Percentiles rank a stretch among this genome's conserved stretches.
Evolutionary conservation across 2,329 filamentous ascomycete species (phyloP).

Genomic region (Penicillium hordei): DNA sequence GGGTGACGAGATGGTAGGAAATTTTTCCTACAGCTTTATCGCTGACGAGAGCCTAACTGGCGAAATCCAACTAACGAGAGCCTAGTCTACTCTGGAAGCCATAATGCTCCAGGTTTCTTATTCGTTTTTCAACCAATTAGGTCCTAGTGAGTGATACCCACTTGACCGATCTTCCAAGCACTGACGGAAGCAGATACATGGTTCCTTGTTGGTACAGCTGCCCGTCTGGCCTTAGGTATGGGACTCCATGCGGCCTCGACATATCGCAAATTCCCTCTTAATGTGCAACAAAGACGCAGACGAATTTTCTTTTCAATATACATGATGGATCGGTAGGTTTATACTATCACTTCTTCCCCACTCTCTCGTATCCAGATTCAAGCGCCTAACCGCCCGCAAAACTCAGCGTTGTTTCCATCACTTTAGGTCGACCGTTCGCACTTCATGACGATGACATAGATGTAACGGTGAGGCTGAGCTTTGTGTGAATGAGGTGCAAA

Average conservation of each 20-base stretch:
- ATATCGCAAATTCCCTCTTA: conserved; percentile 35
- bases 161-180: neutral
- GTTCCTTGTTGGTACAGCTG: conserved; percentile 49
- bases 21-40: neutral
- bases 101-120: conserved; percentile 51
- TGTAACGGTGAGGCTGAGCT: conserved; percentile 28
- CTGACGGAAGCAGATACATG: conserved; percentile 42
- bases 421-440: conserved; percentile 48
- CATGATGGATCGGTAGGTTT: conserved; percentile 48
- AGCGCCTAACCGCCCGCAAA: neutral
- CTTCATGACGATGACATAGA: conserved; percentile 51
- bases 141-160: conserved; percentile 40
- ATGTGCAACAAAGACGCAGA: conserved; percentile 42
- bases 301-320: conserved; percentile 51
- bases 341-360: neutral
- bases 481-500: neutral
- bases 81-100: conserved; percentile 45
- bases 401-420: conserved; percentile 46
- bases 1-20: conserved; percentile 42
- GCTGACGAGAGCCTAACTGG: neutral
- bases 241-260: conserved; percentile 42
- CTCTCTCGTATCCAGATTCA: neutral
- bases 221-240: conserved; percentile 47
- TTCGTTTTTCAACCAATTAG: conserved; percentile 51
- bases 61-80: neutral